Percentiles rank a stretch among this genome's conserved stretches.
These are phyloP conservation scores for Syncephalis plumigaleata DNA, from an alignment of 371 early-diverging fungal species.

Conservation along the genomic window DNA sequence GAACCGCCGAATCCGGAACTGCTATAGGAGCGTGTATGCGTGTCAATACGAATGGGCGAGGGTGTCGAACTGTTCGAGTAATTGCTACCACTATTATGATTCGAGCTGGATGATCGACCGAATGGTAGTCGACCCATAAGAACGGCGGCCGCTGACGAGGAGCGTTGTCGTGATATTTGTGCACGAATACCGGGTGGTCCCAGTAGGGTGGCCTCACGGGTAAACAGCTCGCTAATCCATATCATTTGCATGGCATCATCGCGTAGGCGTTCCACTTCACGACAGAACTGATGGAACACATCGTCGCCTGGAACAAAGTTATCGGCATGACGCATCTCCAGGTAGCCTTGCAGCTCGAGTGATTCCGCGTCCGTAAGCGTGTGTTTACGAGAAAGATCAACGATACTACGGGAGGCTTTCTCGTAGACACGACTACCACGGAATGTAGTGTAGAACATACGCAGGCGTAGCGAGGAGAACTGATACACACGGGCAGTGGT, in stretches of 20 bases:
- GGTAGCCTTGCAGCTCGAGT: constrained; percentile 12
- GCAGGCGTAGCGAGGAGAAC: constrained; percentile 13
- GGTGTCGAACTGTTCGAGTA: neutral
- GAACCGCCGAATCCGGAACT: neutral
- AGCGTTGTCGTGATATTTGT: constrained; percentile 6
- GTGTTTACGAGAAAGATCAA: neutral
- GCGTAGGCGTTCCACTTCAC: constrained; percentile 12
- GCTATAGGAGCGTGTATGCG: neutral
- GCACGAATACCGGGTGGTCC: constrained; percentile 12
- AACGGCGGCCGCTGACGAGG: neutral
- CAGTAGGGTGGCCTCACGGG: constrained; percentile 13
- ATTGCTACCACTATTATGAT: neutral
- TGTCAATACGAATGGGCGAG: neutral
- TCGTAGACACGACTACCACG: constrained; percentile 12
- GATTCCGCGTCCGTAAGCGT: constrained; percentile 6
- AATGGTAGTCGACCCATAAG: neutral
- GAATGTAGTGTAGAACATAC: constrained; percentile 17
- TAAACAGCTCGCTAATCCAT: constrained; percentile 15
- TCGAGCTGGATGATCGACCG: neutral
- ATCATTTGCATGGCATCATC: constrained; percentile 4
- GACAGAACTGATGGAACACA: constrained; percentile 18
- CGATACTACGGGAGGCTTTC: constrained; percentile 8
- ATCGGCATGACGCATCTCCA: constrained; percentile 11
- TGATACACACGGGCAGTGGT: constrained; percentile 11
- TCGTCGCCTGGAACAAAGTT: constrained; percentile 20